phyloP scores from a whole-genome alignment of 2,329 filamentous ascomycete species.

The Neonectria neomacrospora region DNA sequence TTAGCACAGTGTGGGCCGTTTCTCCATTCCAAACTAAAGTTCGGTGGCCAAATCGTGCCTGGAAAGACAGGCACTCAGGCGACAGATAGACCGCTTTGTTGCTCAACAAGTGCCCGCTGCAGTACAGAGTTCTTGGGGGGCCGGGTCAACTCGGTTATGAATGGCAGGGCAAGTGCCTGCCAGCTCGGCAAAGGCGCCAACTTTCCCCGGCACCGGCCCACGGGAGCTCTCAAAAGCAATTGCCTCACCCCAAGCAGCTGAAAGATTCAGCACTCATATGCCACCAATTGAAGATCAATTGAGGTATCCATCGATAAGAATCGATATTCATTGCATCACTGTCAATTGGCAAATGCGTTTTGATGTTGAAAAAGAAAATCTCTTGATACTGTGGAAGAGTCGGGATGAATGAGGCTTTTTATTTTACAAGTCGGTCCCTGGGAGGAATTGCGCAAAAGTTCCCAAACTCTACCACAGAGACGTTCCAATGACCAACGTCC shows the following conservation, averaged over 20 bases:
- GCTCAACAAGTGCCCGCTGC: conserved; percentile 13
- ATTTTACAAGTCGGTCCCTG: conserved; percentile 56
- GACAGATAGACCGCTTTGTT: conserved; percentile 33
- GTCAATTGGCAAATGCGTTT: conserved; percentile 18
- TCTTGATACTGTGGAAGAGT: conserved; percentile 49
- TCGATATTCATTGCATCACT: conserved; percentile 10
- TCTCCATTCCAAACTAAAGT: conserved; percentile 24
- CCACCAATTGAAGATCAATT: conserved; percentile 39
- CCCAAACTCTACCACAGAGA: conserved; percentile 52
- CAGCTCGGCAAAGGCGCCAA: conserved; percentile 42
- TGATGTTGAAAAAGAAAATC: conserved; percentile 43
- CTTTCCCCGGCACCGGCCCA: conserved; percentile 44
- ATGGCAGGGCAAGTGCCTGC: conserved; percentile 37
- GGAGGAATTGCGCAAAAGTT: conserved; percentile 48
- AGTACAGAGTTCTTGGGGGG: conserved; percentile 23
- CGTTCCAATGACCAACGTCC: conserved; percentile 47
- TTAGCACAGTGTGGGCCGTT: conserved; percentile 50
- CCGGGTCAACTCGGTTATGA: conserved; percentile 45
- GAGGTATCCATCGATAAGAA: conserved; percentile 30
- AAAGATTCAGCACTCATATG: conserved; percentile 27
- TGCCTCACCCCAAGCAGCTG: conserved; percentile 41
- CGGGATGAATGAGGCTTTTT: conserved; percentile 56
- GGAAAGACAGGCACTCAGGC: conserved; percentile 42
- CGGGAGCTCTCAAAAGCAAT: conserved; percentile 45
- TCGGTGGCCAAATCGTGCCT: conserved; percentile 41